Base-by-base conservation (phyloP, 805 yeast species). In the Wickerhamomyces kurtzmanii region DNA sequence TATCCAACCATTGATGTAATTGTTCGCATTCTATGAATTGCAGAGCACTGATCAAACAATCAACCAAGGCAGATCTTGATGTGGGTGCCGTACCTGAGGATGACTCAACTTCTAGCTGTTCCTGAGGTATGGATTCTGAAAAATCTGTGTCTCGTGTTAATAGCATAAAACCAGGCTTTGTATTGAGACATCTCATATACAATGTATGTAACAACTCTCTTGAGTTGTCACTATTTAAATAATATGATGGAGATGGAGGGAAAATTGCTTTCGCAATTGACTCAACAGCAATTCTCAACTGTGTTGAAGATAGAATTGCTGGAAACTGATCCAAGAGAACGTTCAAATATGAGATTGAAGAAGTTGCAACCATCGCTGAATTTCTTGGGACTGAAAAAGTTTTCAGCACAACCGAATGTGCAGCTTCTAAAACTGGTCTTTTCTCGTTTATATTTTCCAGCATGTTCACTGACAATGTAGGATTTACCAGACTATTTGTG, bases 291-390 rank as follows among this genome's bases (percentile, higher is more conserved):
- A 75, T 58, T 15, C 59, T 58, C 13, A 75, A 52, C 43, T 79
- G 89, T 7, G 49, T 43, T 4, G 73, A 52, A 0, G 82, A 68
- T 12, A 80, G 40, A 2, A 60, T 41, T 0, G 34, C 33, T 0
- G 89, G 89, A 40, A 75, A 80, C 34, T 78, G 79, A 2, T 49
- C 36, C 7, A 70, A 42, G 1, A 73, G 55, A 13, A 71, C 50
- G 4, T 56, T 56, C 7, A 72, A 46, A 39, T 78, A 78, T 7
- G 45, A 43, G 3, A 53, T 36, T 4, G 60, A 48, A 8, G 41
- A 39, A 1, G 32, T 22, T 6, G 47, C 42, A 5, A 35, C 36
- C n/a, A 36, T 43, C 12, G 24, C 36, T 2, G 55, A 32, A 27
- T 39, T 42, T 14, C 22, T 31, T 11, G 42, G 44, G 7, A 29